Conservation (phyloP, 495 filamentous ascomycete genomes). For the Ascodesmis nigricans region DNA sequence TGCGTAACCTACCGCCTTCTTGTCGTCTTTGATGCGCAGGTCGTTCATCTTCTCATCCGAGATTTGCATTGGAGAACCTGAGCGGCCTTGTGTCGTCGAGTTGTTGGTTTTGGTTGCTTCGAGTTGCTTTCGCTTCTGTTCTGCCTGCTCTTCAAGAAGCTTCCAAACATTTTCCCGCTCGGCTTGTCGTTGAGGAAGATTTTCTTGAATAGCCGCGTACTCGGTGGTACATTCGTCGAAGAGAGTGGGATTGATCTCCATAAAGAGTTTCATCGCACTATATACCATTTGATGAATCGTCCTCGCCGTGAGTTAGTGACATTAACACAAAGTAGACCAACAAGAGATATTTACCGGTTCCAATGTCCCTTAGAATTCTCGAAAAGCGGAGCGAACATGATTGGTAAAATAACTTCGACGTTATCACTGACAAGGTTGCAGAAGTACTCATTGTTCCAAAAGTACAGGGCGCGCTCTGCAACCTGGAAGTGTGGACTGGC, state of each 20-base stretch:
- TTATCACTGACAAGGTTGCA: slow-evolving; percentile 99
- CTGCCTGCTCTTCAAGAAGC: slow-evolving; percentile 56
- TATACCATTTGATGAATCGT: slow-evolving; percentile 99
- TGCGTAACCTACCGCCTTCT: slow-evolving; percentile 23
- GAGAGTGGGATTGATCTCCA: slow-evolving; percentile 97
- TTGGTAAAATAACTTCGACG: slow-evolving; percentile 90
- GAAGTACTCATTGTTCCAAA: slow-evolving; percentile 99
- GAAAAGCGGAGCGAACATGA: slow-evolving; percentile 97
- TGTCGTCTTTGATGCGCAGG: slow-evolving; percentile 39
- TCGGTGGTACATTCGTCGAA: slow-evolving; percentile 98
- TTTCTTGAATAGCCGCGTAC: slow-evolving; percentile 92
- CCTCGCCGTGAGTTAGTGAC: slow-evolving; percentile 19
- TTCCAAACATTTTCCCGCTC: slow-evolving; percentile 70
- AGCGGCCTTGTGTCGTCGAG: slow-evolving; percentile 22
- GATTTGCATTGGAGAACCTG: slow-evolving; percentile 31
- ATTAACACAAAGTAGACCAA: not conserved
- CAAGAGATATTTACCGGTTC: slow-evolving; percentile 56
- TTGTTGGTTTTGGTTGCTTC: slow-evolving; percentile 15
- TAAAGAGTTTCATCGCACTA: slow-evolving; percentile 99
- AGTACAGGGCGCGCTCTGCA: slow-evolving; percentile 90
- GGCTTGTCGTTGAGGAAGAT: slow-evolving; percentile 53
- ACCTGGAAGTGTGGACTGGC: slow-evolving; percentile 99
- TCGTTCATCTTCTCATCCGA: slow-evolving; percentile 40
- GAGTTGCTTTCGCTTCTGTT: slow-evolving; percentile 31
- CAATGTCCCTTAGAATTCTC: slow-evolving; percentile 99